phyloP scores from a whole-genome alignment of 2,329 filamentous ascomycete genomes.

The Ophiostoma sp. region DNA sequence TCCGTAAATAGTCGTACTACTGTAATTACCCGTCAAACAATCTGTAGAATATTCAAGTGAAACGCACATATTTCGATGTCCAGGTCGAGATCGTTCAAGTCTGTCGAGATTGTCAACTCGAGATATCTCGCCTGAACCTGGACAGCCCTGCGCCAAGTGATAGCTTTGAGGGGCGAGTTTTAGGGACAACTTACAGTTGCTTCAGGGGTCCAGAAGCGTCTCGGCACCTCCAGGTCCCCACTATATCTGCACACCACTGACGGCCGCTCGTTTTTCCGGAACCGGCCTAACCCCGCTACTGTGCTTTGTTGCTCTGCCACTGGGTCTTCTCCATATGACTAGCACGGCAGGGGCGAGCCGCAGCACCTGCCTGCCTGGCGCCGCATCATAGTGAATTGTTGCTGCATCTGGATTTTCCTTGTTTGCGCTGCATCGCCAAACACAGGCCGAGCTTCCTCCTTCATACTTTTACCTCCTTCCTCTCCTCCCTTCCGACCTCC shows the following conservation, averaged over 20 bases:
- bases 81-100: neutral
- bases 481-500: neutral
- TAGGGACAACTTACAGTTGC: neutral
- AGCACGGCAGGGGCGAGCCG: slow-evolving; percentile 1
- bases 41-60: neutral
- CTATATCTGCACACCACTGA: neutral
- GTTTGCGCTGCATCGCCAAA: slow-evolving; percentile 18
- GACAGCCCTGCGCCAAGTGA: neutral
- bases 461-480: neutral
- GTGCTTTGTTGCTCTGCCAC: slow-evolving; percentile 21
- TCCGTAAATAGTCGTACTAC: neutral
- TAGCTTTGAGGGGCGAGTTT: neutral
- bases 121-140: neutral
- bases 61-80: neutral
- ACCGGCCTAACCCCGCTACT: slow-evolving; percentile 22
- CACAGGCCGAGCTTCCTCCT: neutral
- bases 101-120: neutral
- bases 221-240: neutral
- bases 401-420: slow-evolving; percentile 11
- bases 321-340: neutral
- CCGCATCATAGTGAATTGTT: slow-evolving; percentile 16
- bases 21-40: too few relatives aligned
- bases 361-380: slow-evolving; percentile 20
- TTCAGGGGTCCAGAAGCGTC: neutral
- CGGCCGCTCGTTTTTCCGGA: slow-evolving; percentile 28